These are phyloP conservation scores for Rhamnella rubrinervis DNA, from an alignment of 331 rosid genomes.

Conservation along the genomic window DNA sequence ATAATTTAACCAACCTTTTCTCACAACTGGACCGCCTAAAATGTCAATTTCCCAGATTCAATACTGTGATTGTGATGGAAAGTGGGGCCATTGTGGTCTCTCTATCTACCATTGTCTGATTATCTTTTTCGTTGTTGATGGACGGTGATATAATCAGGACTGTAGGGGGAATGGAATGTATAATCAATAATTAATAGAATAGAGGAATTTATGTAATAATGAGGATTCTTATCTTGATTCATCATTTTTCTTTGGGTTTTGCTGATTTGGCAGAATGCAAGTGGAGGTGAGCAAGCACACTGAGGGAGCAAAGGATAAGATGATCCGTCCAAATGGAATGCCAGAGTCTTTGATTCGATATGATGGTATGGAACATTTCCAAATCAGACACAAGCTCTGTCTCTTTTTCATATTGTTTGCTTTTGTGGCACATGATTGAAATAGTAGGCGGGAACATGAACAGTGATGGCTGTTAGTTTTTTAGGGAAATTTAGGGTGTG, in stretches of 20 bases:
- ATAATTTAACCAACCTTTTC: conserved; percentile 23
- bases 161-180: background rate
- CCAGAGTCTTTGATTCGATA: conserved; percentile 92
- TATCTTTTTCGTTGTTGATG: conserved; percentile 9
- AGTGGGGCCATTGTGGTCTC: conserved; percentile 23
- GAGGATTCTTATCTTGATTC: conserved; percentile 14
- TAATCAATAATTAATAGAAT: background rate
- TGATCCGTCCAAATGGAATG: conserved; percentile 93
- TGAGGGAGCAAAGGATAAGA: conserved; percentile 83
- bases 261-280: conserved; percentile 74
- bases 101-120: background rate
- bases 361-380: conserved; percentile 54
- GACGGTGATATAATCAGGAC: background rate
- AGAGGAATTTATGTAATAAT: conserved; percentile 6
- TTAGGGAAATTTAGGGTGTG: background rate
- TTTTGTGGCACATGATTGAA: background rate
- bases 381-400: background rate
- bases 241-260: conserved; percentile 6
- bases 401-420: background rate
- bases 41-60: conserved; percentile 16
- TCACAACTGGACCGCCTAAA: conserved; percentile 18
- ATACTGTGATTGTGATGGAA: conserved; percentile 19
- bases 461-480: background rate
- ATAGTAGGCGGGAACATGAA: background rate
- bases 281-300: conserved; percentile 99